Evolutionary conservation across 1,284 basidiomycete genomes (phyloP), one percentile per base, ranked within the genome.

Genomic region (Meripilus lineatus): DNA sequence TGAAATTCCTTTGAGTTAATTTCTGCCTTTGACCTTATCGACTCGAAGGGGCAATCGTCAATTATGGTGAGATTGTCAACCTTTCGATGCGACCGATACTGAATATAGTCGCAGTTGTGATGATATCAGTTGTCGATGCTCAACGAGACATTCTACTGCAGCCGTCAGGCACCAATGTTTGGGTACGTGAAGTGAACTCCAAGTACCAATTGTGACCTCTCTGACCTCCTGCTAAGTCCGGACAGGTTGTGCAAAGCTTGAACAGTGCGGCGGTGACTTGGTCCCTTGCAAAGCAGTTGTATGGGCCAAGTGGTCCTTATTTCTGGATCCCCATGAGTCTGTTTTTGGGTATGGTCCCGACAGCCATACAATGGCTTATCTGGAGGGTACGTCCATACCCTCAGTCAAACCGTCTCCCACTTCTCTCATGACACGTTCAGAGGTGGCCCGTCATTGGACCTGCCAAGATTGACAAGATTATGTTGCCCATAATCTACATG

Each of bases 201-300:
- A n/a, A n/a, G n/a, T n/a, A n/a, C n/a, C n/a, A n/a, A n/a, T n/a
- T n/a, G n/a, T n/a, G n/a, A 11, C 13, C 20, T 10, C 15, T 6
- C 11, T 38, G 11, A 10, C 22, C 10, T 26, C 21, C 18, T 13
- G 21, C 2, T 18, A 32, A 62, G 59, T 45, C 51, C 18, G 56
- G 55, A 7, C 59, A 59, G 44, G 32, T 44, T 17, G 42, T 47
- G 1, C 57, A 58, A 50, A 56, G 48, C 34, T 44, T 55, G 37
- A 84, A 84, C 63, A 79, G 74, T 17, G 72, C 77, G 36, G 80
- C 83, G 0, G 68, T 86, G 21, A 57, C 84, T 51, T 82, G 83
- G 83, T 64, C 78, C 2, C 68, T 86, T 55, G 77, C 78, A 2
- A 76, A 76, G 47, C 57, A 76, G 43, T 63, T 84, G 17, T 84